Evolutionary conservation across 176 grass and related monocot genomes (phyloP), one percentile per base, ranked within the genome.

Genomic region (Thalia dealbata): DNA sequence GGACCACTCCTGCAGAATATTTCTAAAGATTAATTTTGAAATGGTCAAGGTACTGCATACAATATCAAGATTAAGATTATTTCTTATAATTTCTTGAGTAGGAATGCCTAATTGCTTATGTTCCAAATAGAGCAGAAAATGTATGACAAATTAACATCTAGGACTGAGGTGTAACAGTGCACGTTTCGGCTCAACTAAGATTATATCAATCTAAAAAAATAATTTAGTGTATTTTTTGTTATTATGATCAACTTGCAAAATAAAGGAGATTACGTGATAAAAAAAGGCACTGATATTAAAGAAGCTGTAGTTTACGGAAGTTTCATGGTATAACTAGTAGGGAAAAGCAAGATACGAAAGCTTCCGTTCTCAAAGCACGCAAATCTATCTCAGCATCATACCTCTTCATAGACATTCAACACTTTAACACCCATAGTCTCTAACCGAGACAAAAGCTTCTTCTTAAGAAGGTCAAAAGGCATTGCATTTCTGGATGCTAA

Each of bases 401-500:
- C 95, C 90, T 99, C 90, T 67, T 99, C 90, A 3, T 99, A 77
- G 27, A 99, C 79, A 86, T 91, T 84, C 32, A 82, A 32, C 22
- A 95, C 87, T 51, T 76, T 91, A 83, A 99, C 74, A 64, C 90
- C 95, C 95, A 99, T 99, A 2, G 60, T 69, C 62, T 93, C 83
- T 59, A 93, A 78, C 41, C 85, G 85, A 88, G 80, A 88, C 90
- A 99, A 93, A 52, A 99, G 72, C 54, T 87, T 91, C 82, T 75
- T 91, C 79, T 99, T 99, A n/a, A 99, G 83, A n/a, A 91, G 77
- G 75, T 99, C 90, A 85, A 99, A 99, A 2, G 90, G 85, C 83
- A 99, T 86, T 19, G 95, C 95, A 84, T 99, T 87, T 86, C 82
- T 99, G 50, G 95, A 99, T 75, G 95, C 95, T 81, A 99, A 76